Evolutionary conservation across 2,329 filamentous ascomycete genomes (phyloP), one percentile per base, ranked within the genome.

Genomic region (Macrophomina phaseolina): DNA sequence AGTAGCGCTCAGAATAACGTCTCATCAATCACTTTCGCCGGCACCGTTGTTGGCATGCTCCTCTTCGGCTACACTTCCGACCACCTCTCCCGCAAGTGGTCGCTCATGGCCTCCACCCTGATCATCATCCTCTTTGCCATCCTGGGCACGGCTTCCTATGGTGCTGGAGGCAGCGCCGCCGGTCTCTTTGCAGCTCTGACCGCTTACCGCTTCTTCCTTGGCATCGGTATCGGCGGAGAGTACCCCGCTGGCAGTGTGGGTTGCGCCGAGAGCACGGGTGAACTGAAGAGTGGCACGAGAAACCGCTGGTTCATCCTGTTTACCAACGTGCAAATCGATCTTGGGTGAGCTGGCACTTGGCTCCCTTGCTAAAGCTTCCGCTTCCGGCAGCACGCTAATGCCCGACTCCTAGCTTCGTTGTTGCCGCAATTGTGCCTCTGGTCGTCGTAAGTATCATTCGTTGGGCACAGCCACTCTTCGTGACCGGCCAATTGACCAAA

Each of bases 101-200:
- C 91, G 7, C 86, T 97, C 42, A 85, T 97, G 69, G 81, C 90
- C 16, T 95, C 92, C 0, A 97, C 94, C 2, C 74, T 93, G 65
- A 92, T 97, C 71, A 84, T 97, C 40, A 90, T 97, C 69, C 71
- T 97, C 69, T 97, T 97, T 75, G 93, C 93, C 1, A 90, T 91
- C 2, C 83, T 97, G 1, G 87, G 88, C 5, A 87, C 93, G 3
- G 93, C 88, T 0, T 89, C 91, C 0, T 97, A 97, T 76, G 89
- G 89, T 11, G 90, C 86, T 63, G 84, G 89, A 14, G 92, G 91
- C 16, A 89, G 87, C 30, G 72, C 86, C 0, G 78, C 86, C 8
- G 92, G 91, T 51, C 85, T 97, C 77, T 90, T 97, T 73, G 89
- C 91, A 55, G 90, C 90, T 0, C 81, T 97, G 40, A 89, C 91